Evolutionary conservation across 2,329 filamentous ascomycete genomes (phyloP).

Genomic region (Elsinoe perseae): DNA sequence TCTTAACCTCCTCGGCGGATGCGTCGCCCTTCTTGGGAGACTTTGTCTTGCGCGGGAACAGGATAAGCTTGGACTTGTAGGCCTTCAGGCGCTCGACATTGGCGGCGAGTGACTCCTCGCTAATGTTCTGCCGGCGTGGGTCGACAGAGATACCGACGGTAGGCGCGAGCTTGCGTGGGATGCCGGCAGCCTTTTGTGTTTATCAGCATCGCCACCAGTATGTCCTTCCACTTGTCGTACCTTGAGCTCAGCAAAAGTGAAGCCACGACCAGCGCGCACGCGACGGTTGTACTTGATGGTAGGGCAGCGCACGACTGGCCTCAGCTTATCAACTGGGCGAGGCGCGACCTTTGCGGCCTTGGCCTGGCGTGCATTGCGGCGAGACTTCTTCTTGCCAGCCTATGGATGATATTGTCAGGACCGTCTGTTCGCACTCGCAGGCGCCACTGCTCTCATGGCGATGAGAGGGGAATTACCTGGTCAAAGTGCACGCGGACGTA

Average conservation of each 20-base stretch:
- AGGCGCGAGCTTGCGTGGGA: conserved; percentile 85
- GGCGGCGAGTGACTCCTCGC: conserved; percentile 84
- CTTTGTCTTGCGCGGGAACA: conserved; percentile 93
- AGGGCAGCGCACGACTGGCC: conserved; percentile 94
- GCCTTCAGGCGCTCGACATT: conserved; percentile 98
- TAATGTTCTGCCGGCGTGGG: conserved; percentile 92
- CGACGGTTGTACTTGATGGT: conserved; percentile 98
- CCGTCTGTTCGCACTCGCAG: conserved; percentile 32
- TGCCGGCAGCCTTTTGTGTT: conserved; percentile 74
- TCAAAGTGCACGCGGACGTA: conserved; percentile 99
- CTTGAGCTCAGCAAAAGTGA: conserved; percentile 97
- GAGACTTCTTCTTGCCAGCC: conserved; percentile 92
- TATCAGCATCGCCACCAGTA: conserved; percentile 20
- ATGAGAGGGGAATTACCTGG: conserved; percentile 69
- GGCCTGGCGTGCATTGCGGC: conserved; percentile 80
- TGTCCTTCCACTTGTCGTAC: conserved; percentile 43
- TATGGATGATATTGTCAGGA: conserved; percentile 41
- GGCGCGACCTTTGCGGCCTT: conserved; percentile 95
- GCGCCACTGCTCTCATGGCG: conserved; percentile 46
- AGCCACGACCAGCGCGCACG: conserved; percentile 91
- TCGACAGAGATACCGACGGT: conserved; percentile 98
- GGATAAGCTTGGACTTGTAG: conserved; percentile 91
- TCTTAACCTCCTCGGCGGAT: conserved; percentile 71
- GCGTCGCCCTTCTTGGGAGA: conserved; percentile 90
- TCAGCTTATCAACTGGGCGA: conserved; percentile 92